Evolutionary conservation across 768 basidiomycete genomes (phyloP), one percentile per base, ranked within the genome.

Genomic region (Leccinum arenicola): DNA sequence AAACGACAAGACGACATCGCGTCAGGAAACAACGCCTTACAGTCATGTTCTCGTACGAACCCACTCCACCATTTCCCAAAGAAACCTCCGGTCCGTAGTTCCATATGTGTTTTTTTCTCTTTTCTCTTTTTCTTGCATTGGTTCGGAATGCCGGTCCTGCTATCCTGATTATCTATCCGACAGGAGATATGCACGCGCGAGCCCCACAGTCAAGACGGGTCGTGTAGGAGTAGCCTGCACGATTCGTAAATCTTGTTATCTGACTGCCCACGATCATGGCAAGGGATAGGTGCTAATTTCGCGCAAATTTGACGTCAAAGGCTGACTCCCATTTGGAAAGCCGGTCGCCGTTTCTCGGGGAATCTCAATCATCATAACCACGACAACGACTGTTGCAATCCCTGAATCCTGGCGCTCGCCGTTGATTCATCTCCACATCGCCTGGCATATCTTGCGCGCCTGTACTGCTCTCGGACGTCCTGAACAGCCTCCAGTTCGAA

Each of bases 141-240:
- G 43, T 45, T 49, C 48, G 48, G 61, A 54, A 31, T 27, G 54
- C 54, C 61, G 64, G 64, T 50, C 64, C 63, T 49, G 47, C 10
- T 17, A 10, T 25, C 25, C 49, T 29, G 48, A n/a, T 7, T 29
- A 50, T 11, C 14, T 6, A 12, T 21, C 15, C 19, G 19, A n/a
- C 29, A 55, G 36, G 60, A 31, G 10, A 45, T 15, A 17, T 11
- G 43, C 56, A 58, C 51, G 52, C 48, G 31, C 19, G 31, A 51
- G 47, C 55, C 60, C 54, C 60, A 21, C 64, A 51, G 38, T 59
- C 25, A 35, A 49, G 43, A 38, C 35, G 21, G 23, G 43, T 61
- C 19, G 29, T 43, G 49, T 36, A 57, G 19, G n/a, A 40, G 17
- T 17, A 40, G 17, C 15, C 15, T 40, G 17, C 17, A 17, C 38